These are phyloP conservation scores for Vitis labrusca DNA, from an alignment of 164 flowering plant genomes.

Conservation along the genomic window DNA sequence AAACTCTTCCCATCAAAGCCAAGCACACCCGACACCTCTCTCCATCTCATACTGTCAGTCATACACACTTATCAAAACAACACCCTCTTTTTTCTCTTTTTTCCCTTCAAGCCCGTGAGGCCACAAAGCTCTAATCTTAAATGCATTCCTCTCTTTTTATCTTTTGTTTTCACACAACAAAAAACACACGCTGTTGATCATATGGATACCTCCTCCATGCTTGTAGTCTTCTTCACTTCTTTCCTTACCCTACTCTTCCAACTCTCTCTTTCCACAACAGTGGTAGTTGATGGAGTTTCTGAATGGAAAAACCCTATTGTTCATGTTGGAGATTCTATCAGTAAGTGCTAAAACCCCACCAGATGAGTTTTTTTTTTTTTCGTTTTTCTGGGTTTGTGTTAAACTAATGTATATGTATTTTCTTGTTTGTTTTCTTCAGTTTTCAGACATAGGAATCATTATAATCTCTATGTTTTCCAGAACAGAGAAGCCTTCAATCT, in stretches of 20 bases:
- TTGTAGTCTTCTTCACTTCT: constrained; percentile 18
- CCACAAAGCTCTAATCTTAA: not conserved
- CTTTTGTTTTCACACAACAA: not conserved
- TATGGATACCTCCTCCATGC: constrained; percentile 29
- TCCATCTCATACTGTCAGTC: not conserved
- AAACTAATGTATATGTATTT: not conserved
- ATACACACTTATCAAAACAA: constrained; percentile 5
- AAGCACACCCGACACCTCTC: constrained; percentile 24
- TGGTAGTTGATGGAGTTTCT: constrained; percentile 70
- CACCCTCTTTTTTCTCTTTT: not conserved
- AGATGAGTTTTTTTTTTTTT: not conserved
- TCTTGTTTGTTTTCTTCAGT: constrained; percentile 34
- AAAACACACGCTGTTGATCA: not conserved
- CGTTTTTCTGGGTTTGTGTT: not conserved
- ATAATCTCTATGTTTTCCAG: constrained; percentile 81
- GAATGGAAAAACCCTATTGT: constrained; percentile 63
- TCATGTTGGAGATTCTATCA: constrained; percentile 74
- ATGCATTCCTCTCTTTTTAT: not conserved
- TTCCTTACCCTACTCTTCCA: constrained; percentile 25
- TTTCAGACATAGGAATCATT: constrained; percentile 59
- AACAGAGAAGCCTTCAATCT: constrained; percentile 56
- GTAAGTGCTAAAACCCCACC: constrained; percentile 44
- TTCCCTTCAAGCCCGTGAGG: constrained; percentile 4
- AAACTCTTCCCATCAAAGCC: constrained; percentile 27
- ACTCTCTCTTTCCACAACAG: constrained; percentile 42